Percentiles rank a stretch among this genome's conserved stretches.
Conservation (phyloP, 1,284 basidiomycete genomes). For the Ustilago tritici region DNA sequence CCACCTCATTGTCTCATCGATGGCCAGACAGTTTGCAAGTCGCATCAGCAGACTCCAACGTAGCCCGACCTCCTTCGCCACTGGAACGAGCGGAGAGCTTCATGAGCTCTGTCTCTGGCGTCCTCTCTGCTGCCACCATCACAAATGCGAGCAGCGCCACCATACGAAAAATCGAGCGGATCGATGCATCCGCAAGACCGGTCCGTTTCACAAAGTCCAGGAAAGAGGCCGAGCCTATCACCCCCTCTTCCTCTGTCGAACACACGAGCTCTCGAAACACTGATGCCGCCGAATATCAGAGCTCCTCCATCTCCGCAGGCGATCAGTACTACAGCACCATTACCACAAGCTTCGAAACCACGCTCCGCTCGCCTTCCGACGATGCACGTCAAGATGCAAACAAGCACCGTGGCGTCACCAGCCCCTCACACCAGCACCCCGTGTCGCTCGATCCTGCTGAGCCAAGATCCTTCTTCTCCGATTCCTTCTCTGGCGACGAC, state of each 20-base stretch:
- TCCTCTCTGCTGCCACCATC: conserved; percentile 38
- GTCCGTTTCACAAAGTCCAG: conserved; percentile 31
- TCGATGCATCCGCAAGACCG: conserved; percentile 26
- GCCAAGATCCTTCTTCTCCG: conserved; percentile 28
- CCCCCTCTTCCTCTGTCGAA: conserved; percentile 30
- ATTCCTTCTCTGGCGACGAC: conserved; percentile 25
- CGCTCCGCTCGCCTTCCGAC: conserved; percentile 11
- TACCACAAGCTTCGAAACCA: conserved; percentile 28
- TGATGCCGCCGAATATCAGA: conserved; percentile 18
- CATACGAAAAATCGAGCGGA: conserved; percentile 32
- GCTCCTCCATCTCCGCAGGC: conserved; percentile 16
- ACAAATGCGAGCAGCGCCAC: conserved; percentile 43
- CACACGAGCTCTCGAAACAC: conserved; percentile 24
- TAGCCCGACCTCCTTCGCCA: neutral
- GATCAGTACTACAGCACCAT: conserved; percentile 25
- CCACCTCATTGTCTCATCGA: conserved; percentile 16
- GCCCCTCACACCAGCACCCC: neutral
- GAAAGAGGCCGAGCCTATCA: conserved; percentile 19
- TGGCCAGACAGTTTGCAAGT: conserved; percentile 12
- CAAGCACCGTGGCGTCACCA: neutral
- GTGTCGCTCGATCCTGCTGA: conserved; percentile 13
- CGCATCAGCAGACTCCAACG: conserved; percentile 2
- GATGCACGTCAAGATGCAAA: neutral
- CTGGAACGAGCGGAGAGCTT: conserved; percentile 41
- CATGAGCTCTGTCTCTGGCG: conserved; percentile 35